Conservation (phyloP, 129 eudicot genomes). For the Kitagawia praeruptora region DNA sequence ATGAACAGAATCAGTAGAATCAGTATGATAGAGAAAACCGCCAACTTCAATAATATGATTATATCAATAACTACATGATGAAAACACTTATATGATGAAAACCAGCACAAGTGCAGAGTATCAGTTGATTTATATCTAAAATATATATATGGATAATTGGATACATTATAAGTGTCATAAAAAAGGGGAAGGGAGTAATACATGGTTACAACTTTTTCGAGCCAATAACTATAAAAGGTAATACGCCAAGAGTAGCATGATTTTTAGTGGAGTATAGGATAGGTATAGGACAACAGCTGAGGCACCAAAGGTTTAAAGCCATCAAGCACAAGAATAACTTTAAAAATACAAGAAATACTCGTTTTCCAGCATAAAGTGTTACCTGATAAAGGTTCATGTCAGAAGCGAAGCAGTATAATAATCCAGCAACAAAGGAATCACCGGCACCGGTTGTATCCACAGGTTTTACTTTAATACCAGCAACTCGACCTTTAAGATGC, state of each 20-base stretch:
- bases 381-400: constrained; percentile 58
- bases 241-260: not conserved
- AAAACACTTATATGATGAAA: not conserved
- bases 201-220: not conserved
- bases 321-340: not conserved
- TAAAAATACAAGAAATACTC: not conserved
- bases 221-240: not conserved
- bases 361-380: not conserved
- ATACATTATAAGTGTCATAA: not conserved
- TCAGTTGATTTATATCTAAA: not conserved
- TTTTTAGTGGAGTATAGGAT: not conserved
- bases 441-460: constrained; percentile 86
- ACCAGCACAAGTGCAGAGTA: not conserved
- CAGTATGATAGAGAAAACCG: not conserved
- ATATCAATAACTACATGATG: not conserved
- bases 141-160: not conserved
- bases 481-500: constrained; percentile 66
- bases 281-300: not conserved
- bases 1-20: not conserved
- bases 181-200: not conserved
- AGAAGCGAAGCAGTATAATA: constrained; percentile 48
- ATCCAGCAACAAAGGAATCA: constrained; percentile 66
- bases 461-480: constrained; percentile 53
- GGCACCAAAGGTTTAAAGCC: not conserved
- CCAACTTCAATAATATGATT: not conserved